Percentiles rank a stretch among this genome's conserved stretches.
These are phyloP conservation scores for Paralagenidium karlingii DNA, from an alignment of 352 stramenopile genomes.

Conservation along the genomic window DNA sequence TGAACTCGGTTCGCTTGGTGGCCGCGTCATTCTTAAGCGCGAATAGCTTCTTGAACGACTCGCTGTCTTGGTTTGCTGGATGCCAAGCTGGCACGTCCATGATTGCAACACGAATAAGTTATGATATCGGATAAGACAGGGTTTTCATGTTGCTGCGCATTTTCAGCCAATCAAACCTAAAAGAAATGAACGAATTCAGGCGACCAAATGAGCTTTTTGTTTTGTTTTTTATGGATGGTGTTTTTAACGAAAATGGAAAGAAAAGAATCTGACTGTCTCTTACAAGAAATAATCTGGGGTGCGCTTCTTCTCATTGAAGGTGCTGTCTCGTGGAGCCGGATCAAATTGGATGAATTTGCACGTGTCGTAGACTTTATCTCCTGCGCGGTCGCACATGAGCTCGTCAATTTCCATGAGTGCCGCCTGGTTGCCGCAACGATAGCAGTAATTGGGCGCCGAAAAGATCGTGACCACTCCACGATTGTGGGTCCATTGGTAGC, in stretches of 20 bases:
- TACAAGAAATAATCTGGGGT: conserved; percentile 90
- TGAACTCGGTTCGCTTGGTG: conserved; percentile 45
- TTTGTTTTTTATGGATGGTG: too few relatives aligned
- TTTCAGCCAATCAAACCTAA: too few relatives aligned
- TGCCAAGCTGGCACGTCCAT: conserved; percentile 74
- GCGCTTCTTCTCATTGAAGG: conserved; percentile 87
- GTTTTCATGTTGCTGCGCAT: too few relatives aligned
- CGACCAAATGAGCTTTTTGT: too few relatives aligned
- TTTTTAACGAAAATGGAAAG: too few relatives aligned
- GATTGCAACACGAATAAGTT: too few relatives aligned
- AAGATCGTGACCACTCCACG: conserved; percentile 89
- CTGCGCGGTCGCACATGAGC: conserved; percentile 75
- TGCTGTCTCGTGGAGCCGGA: conserved; percentile 80
- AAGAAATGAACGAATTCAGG: too few relatives aligned
- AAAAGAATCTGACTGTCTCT: conserved; percentile 1
- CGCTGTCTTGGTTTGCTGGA: conserved; percentile 44
- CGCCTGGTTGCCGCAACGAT: conserved; percentile 93
- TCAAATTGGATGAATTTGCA: conserved; percentile 91
- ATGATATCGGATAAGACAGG: too few relatives aligned
- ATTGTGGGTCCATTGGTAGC: conserved; percentile 90
- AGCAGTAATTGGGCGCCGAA: conserved; percentile 91
- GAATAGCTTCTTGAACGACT: conserved; percentile 16
- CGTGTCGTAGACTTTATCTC: conserved; percentile 85
- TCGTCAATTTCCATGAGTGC: conserved; percentile 93
- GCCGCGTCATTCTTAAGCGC: conserved; percentile 5